These are phyloP conservation scores for Pichia sp. DNA, from an alignment of 1,139 yeast species.

Conservation along the genomic window DNA sequence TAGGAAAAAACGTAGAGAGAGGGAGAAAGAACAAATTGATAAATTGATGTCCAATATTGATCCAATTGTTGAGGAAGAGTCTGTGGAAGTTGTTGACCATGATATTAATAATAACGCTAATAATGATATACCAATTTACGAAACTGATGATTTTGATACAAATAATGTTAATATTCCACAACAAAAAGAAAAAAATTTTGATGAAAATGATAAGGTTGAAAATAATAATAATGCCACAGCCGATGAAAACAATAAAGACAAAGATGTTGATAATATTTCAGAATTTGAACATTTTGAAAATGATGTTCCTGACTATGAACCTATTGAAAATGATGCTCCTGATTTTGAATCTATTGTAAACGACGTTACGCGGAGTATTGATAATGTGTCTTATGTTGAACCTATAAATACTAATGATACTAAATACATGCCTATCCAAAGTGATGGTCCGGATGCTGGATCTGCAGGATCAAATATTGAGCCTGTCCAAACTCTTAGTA, in stretches of 20 bases:
- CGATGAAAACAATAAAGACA: not conserved
- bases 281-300: not conserved
- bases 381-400: not conserved
- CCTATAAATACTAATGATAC: not conserved
- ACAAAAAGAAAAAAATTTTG: not conserved
- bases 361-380: too few relatives aligned
- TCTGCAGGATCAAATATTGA: not conserved
- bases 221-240: not conserved
- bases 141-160: conserved; percentile 12
- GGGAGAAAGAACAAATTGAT: conserved; percentile 4
- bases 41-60: conserved; percentile 1
- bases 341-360: not conserved
- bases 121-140: conserved; percentile 1
- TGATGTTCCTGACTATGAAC: not conserved
- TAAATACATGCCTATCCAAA: not conserved
- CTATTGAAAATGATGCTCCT: not conserved
- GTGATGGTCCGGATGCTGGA: not conserved
- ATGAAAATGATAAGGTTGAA: not conserved
- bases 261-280: not conserved
- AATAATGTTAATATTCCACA: conserved; percentile 7
- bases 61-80: conserved; percentile 4
- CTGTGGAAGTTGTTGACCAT: not conserved
- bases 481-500: not conserved
- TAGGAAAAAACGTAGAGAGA: conserved; percentile 8
- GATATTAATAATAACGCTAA: not conserved